A percentile compares a stretch with the other conserved stretches of the same genome.
Conservation (phyloP, 192 early-diverging fungal species). For the Backusella circina region DNA sequence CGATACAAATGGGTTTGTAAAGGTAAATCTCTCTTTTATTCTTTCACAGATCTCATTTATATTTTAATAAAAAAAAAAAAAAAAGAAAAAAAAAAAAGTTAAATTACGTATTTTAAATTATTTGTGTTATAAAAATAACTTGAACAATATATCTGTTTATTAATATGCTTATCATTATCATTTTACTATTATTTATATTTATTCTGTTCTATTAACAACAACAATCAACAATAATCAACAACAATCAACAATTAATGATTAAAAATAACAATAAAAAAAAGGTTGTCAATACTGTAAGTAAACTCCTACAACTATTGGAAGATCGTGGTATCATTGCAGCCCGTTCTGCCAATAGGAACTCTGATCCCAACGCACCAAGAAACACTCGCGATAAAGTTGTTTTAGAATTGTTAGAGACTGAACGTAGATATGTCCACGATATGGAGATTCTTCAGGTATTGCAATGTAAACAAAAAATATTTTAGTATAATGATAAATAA, state of each 20-base stretch:
- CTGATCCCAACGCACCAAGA: slow-evolving; percentile 56
- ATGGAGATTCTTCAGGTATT: slow-evolving; percentile 73
- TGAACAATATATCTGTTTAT: slow-evolving; percentile 18
- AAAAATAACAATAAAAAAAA: slow-evolving; percentile 35
- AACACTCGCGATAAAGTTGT: slow-evolving; percentile 86
- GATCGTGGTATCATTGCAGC: slow-evolving; percentile 50
- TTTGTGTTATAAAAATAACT: background rate
- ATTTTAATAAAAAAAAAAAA: background rate
- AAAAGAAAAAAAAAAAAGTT: slow-evolving; percentile 3
- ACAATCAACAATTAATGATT: slow-evolving; percentile 64
- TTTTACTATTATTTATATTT: background rate
- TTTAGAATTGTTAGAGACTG: slow-evolving; percentile 88
- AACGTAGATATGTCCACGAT: slow-evolving; percentile 85
- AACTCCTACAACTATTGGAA: slow-evolving; percentile 76
- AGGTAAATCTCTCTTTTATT: slow-evolving; percentile 48
- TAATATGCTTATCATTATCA: slow-evolving; percentile 55
- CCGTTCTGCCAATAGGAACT: slow-evolving; percentile 32
- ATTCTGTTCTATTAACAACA: background rate
- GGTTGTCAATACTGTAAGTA: slow-evolving; percentile 81
- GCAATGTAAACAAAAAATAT: slow-evolving; percentile 38
- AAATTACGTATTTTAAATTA: background rate
- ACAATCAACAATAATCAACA: background rate
- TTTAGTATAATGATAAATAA: slow-evolving; percentile 22
- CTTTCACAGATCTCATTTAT: background rate
- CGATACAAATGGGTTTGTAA: slow-evolving; percentile 96